Conservation (phyloP, 352 stramenopile species). For the Nothophytophthora sp. region DNA sequence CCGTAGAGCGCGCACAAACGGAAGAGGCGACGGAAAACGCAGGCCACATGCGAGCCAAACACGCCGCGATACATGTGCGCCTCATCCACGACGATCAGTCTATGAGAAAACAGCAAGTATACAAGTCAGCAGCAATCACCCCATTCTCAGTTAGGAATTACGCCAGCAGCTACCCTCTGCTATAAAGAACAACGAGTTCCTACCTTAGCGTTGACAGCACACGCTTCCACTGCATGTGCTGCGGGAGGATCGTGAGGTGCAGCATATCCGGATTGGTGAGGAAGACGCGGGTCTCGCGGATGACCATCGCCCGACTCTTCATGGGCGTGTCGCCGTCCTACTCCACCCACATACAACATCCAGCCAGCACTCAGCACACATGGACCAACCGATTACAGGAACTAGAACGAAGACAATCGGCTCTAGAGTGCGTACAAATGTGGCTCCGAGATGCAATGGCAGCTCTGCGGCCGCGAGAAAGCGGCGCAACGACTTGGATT, state of each 20-base stretch:
- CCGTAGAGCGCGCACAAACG: slow-evolving; percentile 87
- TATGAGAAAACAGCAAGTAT: slow-evolving; percentile 16
- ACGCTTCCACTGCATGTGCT: slow-evolving; percentile 89
- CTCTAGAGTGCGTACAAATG: slow-evolving; percentile 52
- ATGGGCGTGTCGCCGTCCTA: slow-evolving; percentile 96
- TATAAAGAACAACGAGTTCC: slow-evolving; percentile 1
- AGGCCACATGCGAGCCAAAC: slow-evolving; percentile 84
- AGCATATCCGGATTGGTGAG: slow-evolving; percentile 99
- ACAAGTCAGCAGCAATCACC: too few species aligned
- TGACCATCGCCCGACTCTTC: slow-evolving; percentile 83
- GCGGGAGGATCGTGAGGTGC: slow-evolving; percentile 95
- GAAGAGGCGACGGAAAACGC: slow-evolving; percentile 91
- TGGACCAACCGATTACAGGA: too few species aligned
- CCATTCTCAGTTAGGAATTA: too few species aligned
- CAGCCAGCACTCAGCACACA: too few species aligned
- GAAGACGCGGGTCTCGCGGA: slow-evolving; percentile 91
- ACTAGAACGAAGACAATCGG: not conserved
- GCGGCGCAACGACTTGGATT: slow-evolving; percentile 88
- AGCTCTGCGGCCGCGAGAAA: slow-evolving; percentile 67
- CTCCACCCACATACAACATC: not conserved
- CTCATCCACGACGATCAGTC: slow-evolving; percentile 81
- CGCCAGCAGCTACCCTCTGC: too few species aligned
- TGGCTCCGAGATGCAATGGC: slow-evolving; percentile 50
- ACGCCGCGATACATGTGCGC: slow-evolving; percentile 95
- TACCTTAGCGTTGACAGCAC: slow-evolving; percentile 92